These are phyloP conservation scores for Claviceps pazoutovae DNA, from an alignment of 2,329 filamentous ascomycete species.

Conservation along the genomic window DNA sequence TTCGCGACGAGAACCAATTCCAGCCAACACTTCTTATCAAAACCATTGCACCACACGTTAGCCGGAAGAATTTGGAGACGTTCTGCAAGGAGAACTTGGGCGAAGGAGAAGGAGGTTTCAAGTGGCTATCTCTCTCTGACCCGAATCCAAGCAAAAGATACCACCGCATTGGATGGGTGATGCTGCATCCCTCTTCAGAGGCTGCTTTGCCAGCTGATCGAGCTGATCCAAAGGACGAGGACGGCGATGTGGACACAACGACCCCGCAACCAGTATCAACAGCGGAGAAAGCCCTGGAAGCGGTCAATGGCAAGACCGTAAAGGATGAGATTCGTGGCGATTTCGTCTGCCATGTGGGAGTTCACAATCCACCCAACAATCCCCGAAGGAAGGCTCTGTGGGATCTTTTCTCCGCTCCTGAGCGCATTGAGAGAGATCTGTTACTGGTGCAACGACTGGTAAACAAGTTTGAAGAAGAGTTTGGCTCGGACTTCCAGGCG, in stretches of 20 bases:
- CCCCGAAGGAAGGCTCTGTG: constrained; percentile 90
- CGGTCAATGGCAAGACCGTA: constrained; percentile 96
- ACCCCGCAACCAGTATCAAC: constrained; percentile 41
- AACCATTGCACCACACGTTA: constrained; percentile 92
- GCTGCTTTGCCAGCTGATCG: constrained; percentile 50
- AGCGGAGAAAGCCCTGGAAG: constrained; percentile 76
- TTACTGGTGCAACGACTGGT: constrained; percentile 70
- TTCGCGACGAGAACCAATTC: constrained; percentile 75
- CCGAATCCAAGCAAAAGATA: constrained; percentile 95
- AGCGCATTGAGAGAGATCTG: constrained; percentile 84
- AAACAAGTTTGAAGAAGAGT: constrained; percentile 70
- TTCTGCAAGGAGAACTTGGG: constrained; percentile 93
- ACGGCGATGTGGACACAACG: constrained; percentile 42
- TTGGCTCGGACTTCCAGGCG: constrained; percentile 64
- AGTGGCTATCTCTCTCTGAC: constrained; percentile 90
- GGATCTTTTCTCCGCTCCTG: constrained; percentile 90
- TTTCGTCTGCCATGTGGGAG: constrained; percentile 93
- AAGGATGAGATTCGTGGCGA: constrained; percentile 88
- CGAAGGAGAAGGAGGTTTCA: constrained; percentile 82
- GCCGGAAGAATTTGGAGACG: constrained; percentile 78
- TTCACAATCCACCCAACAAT: constrained; percentile 77
- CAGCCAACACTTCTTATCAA: constrained; percentile 95
- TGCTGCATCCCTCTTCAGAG: constrained; percentile 72
- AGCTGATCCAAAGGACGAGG: constrained; percentile 59
- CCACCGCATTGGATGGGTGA: constrained; percentile 96